A percentile compares a stretch with the other conserved stretches of the same genome.
These are phyloP conservation scores for Lophiotrema nucula DNA, from an alignment of 495 filamentous ascomycete genomes.

Conservation along the genomic window DNA sequence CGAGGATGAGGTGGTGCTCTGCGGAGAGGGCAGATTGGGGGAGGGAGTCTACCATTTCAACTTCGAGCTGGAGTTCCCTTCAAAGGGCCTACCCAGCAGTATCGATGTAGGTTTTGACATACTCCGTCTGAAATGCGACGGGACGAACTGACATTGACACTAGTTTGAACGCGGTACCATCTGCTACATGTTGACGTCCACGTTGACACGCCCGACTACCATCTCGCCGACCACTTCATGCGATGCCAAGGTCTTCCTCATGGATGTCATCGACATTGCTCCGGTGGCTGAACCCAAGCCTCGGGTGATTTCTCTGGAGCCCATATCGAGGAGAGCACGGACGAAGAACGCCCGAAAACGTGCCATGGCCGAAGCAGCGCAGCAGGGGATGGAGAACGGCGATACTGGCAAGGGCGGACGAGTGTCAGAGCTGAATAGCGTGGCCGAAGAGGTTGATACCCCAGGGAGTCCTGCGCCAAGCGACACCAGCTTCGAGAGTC, in stretches of 20 bases:
- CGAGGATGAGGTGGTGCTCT: conserved; percentile 85
- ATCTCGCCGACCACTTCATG: conserved; percentile 76
- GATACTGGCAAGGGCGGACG: conserved; percentile 23
- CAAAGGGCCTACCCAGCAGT: conserved; percentile 81
- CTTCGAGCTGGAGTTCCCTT: conserved; percentile 80
- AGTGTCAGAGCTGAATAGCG: conserved; percentile 30
- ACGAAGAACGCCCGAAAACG: conserved; percentile 34
- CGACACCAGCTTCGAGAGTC: conserved; percentile 63
- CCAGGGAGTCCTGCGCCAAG: conserved; percentile 55
- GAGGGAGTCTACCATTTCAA: conserved; percentile 87
- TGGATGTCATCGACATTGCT: conserved; percentile 66
- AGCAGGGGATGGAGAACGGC: neutral
- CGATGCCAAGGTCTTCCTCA: conserved; percentile 73
- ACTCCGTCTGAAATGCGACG: neutral
- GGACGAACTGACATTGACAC: conserved; percentile 14
- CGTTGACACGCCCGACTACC: conserved; percentile 83
- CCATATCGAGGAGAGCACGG: conserved; percentile 59
- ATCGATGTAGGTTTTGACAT: conserved; percentile 70
- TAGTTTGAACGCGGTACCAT: conserved; percentile 96
- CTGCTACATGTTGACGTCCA: conserved; percentile 84
- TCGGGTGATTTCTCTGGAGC: conserved; percentile 77
- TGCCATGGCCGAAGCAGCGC: conserved; percentile 2
- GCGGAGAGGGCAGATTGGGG: conserved; percentile 83
- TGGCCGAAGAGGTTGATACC: conserved; percentile 28
- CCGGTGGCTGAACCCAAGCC: conserved; percentile 56